phyloP scores from a whole-genome alignment of 2,329 filamentous ascomycete genomes.

The Colletotrichum nymphaeae region DNA sequence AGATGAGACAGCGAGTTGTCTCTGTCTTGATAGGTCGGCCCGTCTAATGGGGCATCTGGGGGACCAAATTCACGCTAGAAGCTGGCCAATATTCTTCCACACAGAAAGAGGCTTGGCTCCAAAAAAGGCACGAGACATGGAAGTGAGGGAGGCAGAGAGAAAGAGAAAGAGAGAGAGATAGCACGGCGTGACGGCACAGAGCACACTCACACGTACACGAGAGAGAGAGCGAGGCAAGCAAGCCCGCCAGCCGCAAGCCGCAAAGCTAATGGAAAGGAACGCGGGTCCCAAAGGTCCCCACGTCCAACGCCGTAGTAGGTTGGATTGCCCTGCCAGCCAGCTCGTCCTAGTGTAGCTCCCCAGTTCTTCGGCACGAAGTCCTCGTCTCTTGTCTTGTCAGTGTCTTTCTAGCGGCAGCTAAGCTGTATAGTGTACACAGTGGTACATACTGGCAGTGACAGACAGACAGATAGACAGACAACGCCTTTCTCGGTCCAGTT shows the following conservation, averaged over 20 bases:
- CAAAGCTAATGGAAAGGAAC: not conserved
- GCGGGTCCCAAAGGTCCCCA: constrained; percentile 3
- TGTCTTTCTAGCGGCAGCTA: not conserved
- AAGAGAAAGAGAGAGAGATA: not conserved
- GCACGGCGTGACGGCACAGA: no score
- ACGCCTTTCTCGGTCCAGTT: not conserved
- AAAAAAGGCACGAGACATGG: not conserved
- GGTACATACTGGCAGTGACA: not conserved
- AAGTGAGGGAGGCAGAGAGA: not conserved
- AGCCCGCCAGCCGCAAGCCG: not conserved
- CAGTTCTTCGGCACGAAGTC: not conserved
- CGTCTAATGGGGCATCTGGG: constrained; percentile 33
- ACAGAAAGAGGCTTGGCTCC: not conserved
- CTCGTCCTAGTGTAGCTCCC: constrained; percentile 1
- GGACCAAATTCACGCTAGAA: constrained; percentile 34
- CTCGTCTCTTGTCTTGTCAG: constrained; percentile 2
- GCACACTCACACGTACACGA: no score
- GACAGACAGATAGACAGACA: not conserved
- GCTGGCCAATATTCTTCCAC: constrained; percentile 21
- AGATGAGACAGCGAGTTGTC: constrained; percentile 36
- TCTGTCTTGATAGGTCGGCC: constrained; percentile 37
- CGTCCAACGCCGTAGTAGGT: not conserved
- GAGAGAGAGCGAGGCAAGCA: not conserved
- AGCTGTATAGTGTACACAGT: not conserved
- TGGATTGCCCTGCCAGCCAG: constrained; percentile 1